These are phyloP conservation scores for Withania somnifera DNA, from an alignment of 305 asterid species.

Conservation along the genomic window DNA sequence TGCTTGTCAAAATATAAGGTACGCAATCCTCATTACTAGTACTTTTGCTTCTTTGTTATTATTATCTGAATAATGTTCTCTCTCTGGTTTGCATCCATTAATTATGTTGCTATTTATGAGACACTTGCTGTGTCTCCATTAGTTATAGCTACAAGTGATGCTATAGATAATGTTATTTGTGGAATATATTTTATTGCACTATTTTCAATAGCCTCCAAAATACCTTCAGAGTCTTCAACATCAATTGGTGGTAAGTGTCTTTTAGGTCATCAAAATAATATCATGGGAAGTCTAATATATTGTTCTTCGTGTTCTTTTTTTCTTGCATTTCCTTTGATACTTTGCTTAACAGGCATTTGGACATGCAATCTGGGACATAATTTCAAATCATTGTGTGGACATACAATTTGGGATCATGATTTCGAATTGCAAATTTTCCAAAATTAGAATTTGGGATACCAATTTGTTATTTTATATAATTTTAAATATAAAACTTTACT, in stretches of 20 bases:
- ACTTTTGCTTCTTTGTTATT: background rate
- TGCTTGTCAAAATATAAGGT: background rate
- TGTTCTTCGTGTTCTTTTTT: background rate
- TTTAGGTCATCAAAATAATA: background rate
- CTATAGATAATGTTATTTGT: conserved; percentile 76
- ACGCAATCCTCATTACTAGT: background rate
- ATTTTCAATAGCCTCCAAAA: conserved; percentile 64
- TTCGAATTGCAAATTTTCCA: too few relatives aligned
- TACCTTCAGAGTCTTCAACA: conserved; percentile 53
- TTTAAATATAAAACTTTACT: too few relatives aligned
- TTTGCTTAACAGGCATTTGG: background rate
- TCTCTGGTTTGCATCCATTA: conserved; percentile 53
- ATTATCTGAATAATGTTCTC: conserved; percentile 1
- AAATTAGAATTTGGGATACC: too few relatives aligned
- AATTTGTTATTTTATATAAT: too few relatives aligned
- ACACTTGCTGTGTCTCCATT: conserved; percentile 67
- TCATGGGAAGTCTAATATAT: background rate
- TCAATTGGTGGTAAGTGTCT: conserved; percentile 23
- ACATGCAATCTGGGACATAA: too few relatives aligned
- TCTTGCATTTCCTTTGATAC: background rate
- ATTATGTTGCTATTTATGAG: conserved; percentile 68
- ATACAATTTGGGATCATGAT: too few relatives aligned
- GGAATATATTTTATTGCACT: conserved; percentile 54
- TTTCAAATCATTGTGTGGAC: too few relatives aligned
- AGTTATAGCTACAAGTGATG: conserved; percentile 77